Percentiles rank a stretch among this genome's conserved stretches.
Evolutionary conservation across 305 asterid species (phyloP).

Genomic region (Fraxinus greggii): DNA sequence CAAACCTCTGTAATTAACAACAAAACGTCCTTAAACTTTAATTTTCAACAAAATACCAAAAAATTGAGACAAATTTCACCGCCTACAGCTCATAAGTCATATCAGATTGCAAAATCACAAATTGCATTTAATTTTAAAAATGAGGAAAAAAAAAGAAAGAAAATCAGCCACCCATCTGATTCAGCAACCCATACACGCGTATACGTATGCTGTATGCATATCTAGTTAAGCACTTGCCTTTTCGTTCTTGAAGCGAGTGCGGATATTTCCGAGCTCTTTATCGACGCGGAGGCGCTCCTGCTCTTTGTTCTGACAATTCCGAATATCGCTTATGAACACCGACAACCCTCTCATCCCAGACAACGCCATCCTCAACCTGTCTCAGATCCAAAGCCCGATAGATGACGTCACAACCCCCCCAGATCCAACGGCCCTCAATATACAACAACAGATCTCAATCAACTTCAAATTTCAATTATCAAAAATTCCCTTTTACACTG

Average conservation of each 20-base stretch:
- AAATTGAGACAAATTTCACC: background rate
- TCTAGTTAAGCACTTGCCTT: slow-evolving; percentile 45
- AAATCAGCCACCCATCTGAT: background rate
- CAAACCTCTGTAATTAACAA: background rate
- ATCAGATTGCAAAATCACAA: background rate
- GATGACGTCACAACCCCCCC: slow-evolving; percentile 6
- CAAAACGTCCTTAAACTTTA: background rate
- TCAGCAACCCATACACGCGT: background rate
- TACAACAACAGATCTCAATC: background rate
- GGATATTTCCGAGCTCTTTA: slow-evolving; percentile 95
- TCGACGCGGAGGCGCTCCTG: slow-evolving; percentile 98
- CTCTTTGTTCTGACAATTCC: slow-evolving; percentile 97
- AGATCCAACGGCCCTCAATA: background rate
- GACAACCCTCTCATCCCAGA: slow-evolving; percentile 90
- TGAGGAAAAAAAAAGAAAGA: background rate
- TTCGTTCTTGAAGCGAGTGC: slow-evolving; percentile 94
- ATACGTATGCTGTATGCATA: background rate
- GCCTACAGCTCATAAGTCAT: background rate
- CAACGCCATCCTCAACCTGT: slow-evolving; percentile 70
- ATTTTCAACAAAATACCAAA: background rate
- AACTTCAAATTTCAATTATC: background rate
- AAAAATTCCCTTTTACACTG: background rate
- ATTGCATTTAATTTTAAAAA: background rate
- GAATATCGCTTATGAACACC: slow-evolving; percentile 78
- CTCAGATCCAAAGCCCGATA: slow-evolving; percentile 61